Conservation (phyloP, 331 rosid genomes). For the Dryas integrifolia region DNA sequence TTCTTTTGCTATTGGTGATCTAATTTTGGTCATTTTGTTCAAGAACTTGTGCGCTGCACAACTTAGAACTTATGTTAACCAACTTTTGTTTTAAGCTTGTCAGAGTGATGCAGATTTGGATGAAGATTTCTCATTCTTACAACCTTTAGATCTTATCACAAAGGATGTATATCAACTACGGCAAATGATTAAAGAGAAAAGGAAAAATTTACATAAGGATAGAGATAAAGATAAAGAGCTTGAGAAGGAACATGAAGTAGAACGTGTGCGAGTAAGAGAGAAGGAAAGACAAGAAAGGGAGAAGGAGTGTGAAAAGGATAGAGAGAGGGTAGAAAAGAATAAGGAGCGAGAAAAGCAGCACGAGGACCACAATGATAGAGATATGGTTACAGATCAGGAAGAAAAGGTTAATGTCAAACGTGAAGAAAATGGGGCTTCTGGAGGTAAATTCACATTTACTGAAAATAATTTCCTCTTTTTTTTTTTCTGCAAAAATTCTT, state of each 20-base stretch:
- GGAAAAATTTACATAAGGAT: conserved; percentile 56
- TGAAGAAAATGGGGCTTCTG: conserved; percentile 59
- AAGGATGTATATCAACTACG: conserved; percentile 78
- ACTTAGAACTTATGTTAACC: conserved; percentile 53
- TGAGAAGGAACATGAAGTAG: conserved; percentile 69
- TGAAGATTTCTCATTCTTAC: conserved; percentile 91
- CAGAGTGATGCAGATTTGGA: conserved; percentile 91
- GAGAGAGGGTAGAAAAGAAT: conserved; percentile 54
- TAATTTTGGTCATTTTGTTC: neutral
- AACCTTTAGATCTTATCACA: conserved; percentile 90
- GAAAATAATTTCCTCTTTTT: neutral
- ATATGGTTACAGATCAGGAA: conserved; percentile 57
- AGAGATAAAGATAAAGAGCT: conserved; percentile 48
- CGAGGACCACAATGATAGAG: conserved; percentile 47
- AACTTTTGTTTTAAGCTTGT: conserved; percentile 58
- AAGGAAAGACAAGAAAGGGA: conserved; percentile 61
- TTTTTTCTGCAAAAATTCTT: conserved; percentile 13
- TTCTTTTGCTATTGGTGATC: conserved; percentile 20
- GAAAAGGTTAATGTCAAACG: conserved; percentile 51
- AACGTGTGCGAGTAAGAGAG: conserved; percentile 59
- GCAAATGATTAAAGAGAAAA: conserved; percentile 72
- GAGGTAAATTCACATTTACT: conserved; percentile 40
- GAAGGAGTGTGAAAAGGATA: conserved; percentile 45
- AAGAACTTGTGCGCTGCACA: conserved; percentile 9
- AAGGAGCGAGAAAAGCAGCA: conserved; percentile 61